phyloP scores from a whole-genome alignment of 106 monocot species.

The Narthecium ossifragum region DNA sequence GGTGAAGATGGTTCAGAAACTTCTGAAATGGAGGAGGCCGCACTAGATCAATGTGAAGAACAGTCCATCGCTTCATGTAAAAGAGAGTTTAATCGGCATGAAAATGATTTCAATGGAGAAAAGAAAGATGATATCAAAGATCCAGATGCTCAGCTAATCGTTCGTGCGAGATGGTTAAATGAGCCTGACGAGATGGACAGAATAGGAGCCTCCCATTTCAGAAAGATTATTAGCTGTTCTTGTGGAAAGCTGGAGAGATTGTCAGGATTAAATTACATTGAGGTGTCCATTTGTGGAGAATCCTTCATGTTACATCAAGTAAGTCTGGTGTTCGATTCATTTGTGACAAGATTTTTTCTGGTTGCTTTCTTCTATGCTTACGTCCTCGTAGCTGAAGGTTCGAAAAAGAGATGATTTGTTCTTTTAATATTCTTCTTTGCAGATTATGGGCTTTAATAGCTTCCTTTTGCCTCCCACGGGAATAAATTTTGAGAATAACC shows the following conservation, averaged over 20 bases:
- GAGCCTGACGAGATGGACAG: constrained; percentile 85
- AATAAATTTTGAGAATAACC: too few relatives aligned
- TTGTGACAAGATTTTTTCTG: too few relatives aligned
- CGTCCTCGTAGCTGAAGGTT: too few relatives aligned
- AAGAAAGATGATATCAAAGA: constrained; percentile 3
- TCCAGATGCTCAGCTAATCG: constrained; percentile 5
- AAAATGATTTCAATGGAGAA: not conserved
- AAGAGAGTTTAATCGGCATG: constrained; percentile 25
- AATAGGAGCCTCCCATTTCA: constrained; percentile 77
- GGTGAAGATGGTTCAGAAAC: constrained; percentile 6
- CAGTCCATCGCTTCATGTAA: constrained; percentile 1
- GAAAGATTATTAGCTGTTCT: constrained; percentile 62
- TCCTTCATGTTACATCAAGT: constrained; percentile 99
- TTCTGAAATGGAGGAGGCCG: not conserved
- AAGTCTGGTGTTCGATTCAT: constrained; percentile 10
- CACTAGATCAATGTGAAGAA: constrained; percentile 18
- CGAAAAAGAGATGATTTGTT: too few relatives aligned
- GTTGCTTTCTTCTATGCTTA: too few relatives aligned
- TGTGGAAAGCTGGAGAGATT: constrained; percentile 61
- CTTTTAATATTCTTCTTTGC: too few relatives aligned
- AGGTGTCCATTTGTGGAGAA: constrained; percentile 81
- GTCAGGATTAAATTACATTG: constrained; percentile 50
- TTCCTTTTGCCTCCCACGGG: too few relatives aligned
- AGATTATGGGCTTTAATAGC: too few relatives aligned
- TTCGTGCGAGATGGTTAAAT: constrained; percentile 79